Base-by-base conservation (phyloP, 1,139 yeast genomes). In the Hyphopichia buzzinii region DNA sequence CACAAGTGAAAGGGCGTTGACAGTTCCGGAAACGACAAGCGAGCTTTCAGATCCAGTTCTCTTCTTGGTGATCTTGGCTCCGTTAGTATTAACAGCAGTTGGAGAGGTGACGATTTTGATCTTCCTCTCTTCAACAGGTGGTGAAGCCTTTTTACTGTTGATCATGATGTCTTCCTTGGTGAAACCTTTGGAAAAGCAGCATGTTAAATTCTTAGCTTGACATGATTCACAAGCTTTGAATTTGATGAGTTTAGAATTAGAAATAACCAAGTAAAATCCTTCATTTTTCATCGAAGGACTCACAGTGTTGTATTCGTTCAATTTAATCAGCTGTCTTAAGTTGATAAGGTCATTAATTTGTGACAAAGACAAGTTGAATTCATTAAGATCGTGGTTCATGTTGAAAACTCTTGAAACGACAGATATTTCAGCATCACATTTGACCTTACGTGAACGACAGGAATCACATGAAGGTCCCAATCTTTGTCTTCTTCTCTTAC, bases 401-500 rank as follows among this genome's bases (percentile, higher is more conserved):
- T 27, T 30, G 34, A 30, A 39, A 34, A 26, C 38, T 10, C 41
- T 41, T n/a, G 52, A 38, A 23, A 58, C 41, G 2, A 61, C 49
- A 6, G 38, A 34, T 14, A 82, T 78, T 46, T 74, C 81, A 2
- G 90, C 87, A 51, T 83, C 81, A 59, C 92, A 84, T 57, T 81
- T 84, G 41, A 82, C 84, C 57, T 84, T 84, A 42, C 87, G 71
- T n/a, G 74, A 55, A 36, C 89, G 67, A 55, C 92, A 84, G 30
- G 76, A 64, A 54, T 84, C 90, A 58, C 92, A 84, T 33, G 85
- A 78, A 8, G 90, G 90, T 0, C 92, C 90, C 16, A 77, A 66
- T 42, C 92, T 63, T 57, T 84, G 90, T 46, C 84, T 58, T 57
- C 72, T 71, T 43, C 62, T 71, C 13, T 37, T 34, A 22, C 26